Percentiles rank a stretch among this genome's conserved stretches.
Evolutionary conservation across 768 basidiomycete genomes (phyloP).

Genomic region (Royoungia palumana): DNA sequence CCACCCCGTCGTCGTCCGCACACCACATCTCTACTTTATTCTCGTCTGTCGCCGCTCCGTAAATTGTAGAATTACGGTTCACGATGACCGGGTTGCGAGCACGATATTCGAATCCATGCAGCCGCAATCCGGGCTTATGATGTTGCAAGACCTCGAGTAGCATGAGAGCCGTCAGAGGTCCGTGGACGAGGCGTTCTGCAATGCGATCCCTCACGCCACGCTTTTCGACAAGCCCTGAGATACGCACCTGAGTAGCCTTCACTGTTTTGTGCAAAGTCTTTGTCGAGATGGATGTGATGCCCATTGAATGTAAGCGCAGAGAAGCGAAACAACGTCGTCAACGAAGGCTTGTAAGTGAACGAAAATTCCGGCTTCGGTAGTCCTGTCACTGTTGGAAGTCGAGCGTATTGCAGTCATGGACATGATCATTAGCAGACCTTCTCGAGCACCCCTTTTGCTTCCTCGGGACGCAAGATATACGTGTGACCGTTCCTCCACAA

Average conservation of each 20-base stretch:
- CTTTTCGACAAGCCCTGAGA: background rate
- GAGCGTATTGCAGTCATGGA: too few relatives aligned
- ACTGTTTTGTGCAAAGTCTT: constrained; percentile 57
- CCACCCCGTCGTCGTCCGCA: constrained; percentile 49
- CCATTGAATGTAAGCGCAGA: constrained; percentile 86
- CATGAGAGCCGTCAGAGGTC: constrained; percentile 78
- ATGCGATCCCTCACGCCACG: constrained; percentile 2
- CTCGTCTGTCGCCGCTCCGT: constrained; percentile 41
- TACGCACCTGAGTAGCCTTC: constrained; percentile 70
- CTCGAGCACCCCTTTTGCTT: constrained; percentile 34
- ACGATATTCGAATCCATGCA: constrained; percentile 63
- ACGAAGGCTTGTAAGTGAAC: constrained; percentile 62
- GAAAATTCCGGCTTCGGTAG: constrained; percentile 55
- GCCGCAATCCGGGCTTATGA: constrained; percentile 43
- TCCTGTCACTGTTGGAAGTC: constrained; percentile 40
- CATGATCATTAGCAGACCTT: constrained; percentile 49
- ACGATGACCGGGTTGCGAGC: constrained; percentile 65
- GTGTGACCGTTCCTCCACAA: constrained; percentile 65
- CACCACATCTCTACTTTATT: constrained; percentile 54
- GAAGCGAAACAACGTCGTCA: constrained; percentile 78
- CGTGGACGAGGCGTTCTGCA: constrained; percentile 79
- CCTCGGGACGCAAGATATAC: constrained; percentile 51
- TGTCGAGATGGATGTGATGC: constrained; percentile 81
- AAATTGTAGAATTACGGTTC: constrained; percentile 44
- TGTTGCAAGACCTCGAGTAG: constrained; percentile 60